phyloP scores from a whole-genome alignment of 2,329 filamentous ascomycete genomes.

The Lachnellula willkommii region DNA sequence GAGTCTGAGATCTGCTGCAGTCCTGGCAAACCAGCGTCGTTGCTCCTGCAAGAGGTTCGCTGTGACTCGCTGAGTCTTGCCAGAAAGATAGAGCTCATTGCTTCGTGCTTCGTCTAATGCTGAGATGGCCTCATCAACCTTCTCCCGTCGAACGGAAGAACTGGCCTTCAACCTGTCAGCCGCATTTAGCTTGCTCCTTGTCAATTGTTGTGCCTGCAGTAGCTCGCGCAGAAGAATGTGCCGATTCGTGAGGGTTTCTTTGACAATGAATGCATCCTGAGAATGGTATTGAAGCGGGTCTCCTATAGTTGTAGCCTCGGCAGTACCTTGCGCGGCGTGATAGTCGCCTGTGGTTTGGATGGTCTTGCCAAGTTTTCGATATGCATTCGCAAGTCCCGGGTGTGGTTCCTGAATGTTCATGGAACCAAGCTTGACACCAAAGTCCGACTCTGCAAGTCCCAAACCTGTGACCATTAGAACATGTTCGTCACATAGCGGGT shows the following conservation, averaged over 20 bases:
- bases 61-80: slow-evolving; percentile 86
- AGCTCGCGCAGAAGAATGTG: slow-evolving; percentile 94
- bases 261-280: slow-evolving; percentile 93
- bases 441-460: slow-evolving; percentile 85
- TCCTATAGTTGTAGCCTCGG: slow-evolving; percentile 88
- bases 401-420: slow-evolving; percentile 92
- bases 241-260: slow-evolving; percentile 94
- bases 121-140: slow-evolving; percentile 95
- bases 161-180: slow-evolving; percentile 84
- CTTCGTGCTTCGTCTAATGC: slow-evolving; percentile 81
- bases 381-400: slow-evolving; percentile 78
- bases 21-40: slow-evolving; percentile 84
- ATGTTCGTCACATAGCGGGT: slow-evolving; percentile 8
- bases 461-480: slow-evolving; percentile 58
- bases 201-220: slow-evolving; percentile 80
- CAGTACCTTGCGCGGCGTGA: slow-evolving; percentile 92
- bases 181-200: slow-evolving; percentile 75
- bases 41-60: slow-evolving; percentile 83
- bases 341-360: slow-evolving; percentile 92
- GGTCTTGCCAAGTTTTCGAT: slow-evolving; percentile 89
- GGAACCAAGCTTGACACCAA: slow-evolving; percentile 80
- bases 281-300: slow-evolving; percentile 95
- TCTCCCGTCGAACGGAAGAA: slow-evolving; percentile 83
- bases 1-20: slow-evolving; percentile 73
- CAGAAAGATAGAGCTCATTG: slow-evolving; percentile 72